These are phyloP conservation scores for Nitzschia putrida DNA, from an alignment of 108 stramenopile genomes.

Conservation along the genomic window DNA sequence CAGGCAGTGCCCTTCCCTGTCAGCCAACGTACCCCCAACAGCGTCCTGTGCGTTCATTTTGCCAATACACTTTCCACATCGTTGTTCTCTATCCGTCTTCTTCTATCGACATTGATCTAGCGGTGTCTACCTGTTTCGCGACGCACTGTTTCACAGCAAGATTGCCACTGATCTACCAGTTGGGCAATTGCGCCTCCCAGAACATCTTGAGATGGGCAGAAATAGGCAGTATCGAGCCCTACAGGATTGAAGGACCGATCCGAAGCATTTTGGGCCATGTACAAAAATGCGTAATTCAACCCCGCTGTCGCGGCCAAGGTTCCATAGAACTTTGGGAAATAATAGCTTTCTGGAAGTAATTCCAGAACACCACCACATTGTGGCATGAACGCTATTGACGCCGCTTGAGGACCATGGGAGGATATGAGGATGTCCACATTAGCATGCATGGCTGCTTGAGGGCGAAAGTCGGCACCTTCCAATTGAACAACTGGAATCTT, in stretches of 20 bases:
- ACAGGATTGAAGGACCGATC: not conserved
- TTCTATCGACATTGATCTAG: no score
- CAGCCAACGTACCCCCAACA: no score
- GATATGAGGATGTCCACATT: slow-evolving; percentile 33
- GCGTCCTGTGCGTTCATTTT: no score
- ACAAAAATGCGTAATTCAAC: slow-evolving; percentile 11
- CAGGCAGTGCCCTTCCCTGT: no score
- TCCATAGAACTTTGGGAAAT: slow-evolving; percentile 20
- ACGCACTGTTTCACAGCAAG: not conserved
- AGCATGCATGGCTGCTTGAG: slow-evolving; percentile 12
- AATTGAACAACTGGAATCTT: slow-evolving; percentile 7
- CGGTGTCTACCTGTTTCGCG: no score
- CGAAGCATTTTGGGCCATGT: slow-evolving; percentile 7
- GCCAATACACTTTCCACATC: no score
- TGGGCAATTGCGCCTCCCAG: not conserved
- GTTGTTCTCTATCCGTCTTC: no score
- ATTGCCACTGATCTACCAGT: slow-evolving; percentile 8
- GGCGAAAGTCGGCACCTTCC: slow-evolving; percentile 16
- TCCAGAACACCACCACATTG: slow-evolving; percentile 35
- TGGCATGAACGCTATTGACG: slow-evolving; percentile 28
- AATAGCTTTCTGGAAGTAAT: slow-evolving; percentile 28
- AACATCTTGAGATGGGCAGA: not conserved
- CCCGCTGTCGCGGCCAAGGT: slow-evolving; percentile 9
- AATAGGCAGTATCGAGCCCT: slow-evolving; percentile 1
- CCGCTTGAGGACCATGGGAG: slow-evolving; percentile 40